Percentiles rank a stretch among this genome's conserved stretches.
These are phyloP conservation scores for Mucor indicus DNA, from an alignment of 371 early-diverging fungal genomes.

Conservation along the genomic window DNA sequence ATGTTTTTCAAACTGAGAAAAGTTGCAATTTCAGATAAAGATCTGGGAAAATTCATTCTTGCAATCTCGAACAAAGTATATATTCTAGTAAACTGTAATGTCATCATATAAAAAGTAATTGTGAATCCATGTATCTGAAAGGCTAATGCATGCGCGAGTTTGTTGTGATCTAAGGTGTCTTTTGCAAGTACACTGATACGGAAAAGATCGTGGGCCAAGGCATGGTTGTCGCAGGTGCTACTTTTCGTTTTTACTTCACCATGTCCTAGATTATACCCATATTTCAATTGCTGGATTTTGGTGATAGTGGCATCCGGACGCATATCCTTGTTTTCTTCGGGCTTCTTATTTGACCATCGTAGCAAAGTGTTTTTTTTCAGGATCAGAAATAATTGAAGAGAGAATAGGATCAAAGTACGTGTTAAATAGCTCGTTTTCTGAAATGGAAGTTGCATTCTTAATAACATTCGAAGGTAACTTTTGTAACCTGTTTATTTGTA, in stretches of 20 bases:
- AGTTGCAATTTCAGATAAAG: too few relatives aligned
- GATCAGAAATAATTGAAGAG: not conserved
- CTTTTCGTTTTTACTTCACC: too few relatives aligned
- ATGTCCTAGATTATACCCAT: too few relatives aligned
- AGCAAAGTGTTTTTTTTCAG: too few relatives aligned
- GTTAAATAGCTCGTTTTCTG: slow-evolving; percentile 5
- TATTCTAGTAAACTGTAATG: not conserved
- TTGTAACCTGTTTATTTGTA: slow-evolving; percentile 8
- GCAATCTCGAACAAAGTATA: too few relatives aligned
- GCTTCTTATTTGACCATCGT: too few relatives aligned
- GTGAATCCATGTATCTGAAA: not conserved
- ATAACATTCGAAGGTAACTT: slow-evolving; percentile 6
- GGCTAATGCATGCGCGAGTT: not conserved
- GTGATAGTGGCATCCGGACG: too few relatives aligned
- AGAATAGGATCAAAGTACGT: slow-evolving; percentile 2
- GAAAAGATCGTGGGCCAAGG: not conserved
- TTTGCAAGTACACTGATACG: not conserved
- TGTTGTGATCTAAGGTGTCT: not conserved
- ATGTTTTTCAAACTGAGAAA: too few relatives aligned
- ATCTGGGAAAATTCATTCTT: too few relatives aligned
- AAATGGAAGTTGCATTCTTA: not conserved
- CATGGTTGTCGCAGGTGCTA: too few relatives aligned
- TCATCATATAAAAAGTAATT: not conserved
- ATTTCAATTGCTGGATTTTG: too few relatives aligned
- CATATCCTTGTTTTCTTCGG: too few relatives aligned